Percentiles rank a stretch among this genome's conserved stretches.
These are phyloP conservation scores for Candida stauntonica DNA, from an alignment of 805 yeast species.

Conservation along the genomic window DNA sequence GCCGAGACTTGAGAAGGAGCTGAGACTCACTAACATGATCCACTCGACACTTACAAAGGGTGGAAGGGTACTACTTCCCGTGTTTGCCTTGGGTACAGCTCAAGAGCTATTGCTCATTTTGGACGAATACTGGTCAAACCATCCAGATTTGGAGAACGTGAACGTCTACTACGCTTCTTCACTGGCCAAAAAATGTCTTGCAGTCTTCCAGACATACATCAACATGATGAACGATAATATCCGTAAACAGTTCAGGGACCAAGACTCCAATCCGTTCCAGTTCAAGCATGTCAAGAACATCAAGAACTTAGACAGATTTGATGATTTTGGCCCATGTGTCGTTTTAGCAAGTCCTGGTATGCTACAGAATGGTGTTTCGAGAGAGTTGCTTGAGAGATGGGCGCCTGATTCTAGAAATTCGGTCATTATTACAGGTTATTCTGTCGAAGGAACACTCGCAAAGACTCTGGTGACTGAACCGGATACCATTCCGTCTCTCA, in stretches of 20 bases:
- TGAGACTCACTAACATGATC: conserved; percentile 71
- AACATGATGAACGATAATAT: conserved; percentile 96
- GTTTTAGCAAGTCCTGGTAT: conserved; percentile 97
- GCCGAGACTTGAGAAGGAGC: conserved; percentile 82
- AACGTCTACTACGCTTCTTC: conserved; percentile 90
- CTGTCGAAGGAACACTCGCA: conserved; percentile 98
- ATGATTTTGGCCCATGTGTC: conserved; percentile 93
- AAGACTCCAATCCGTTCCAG: conserved; percentile 83
- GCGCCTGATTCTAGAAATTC: conserved; percentile 93
- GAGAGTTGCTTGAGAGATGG: conserved; percentile 92
- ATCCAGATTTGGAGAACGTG: conserved; percentile 75
- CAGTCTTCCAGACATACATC: conserved; percentile 93
- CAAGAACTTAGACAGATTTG: conserved; percentile 75
- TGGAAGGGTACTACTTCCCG: conserved; percentile 89
- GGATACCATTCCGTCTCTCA: conserved; percentile 74
- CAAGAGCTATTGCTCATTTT: conserved; percentile 86
- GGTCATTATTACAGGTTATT: conserved; percentile 89
- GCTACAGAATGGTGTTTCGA: conserved; percentile 93
- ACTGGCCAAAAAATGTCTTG: conserved; percentile 93
- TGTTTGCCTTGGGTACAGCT: conserved; percentile 94
- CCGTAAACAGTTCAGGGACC: conserved; percentile 67
- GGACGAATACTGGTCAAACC: conserved; percentile 91
- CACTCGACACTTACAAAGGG: conserved; percentile 83
- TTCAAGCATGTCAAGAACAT: conserved; percentile 82
- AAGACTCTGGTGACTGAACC: conserved; percentile 87